A percentile compares a stretch with the other conserved stretches of the same genome.
Conservation (phyloP, 768 basidiomycete genomes). For the Lanmaoa pseudosensibilis region DNA sequence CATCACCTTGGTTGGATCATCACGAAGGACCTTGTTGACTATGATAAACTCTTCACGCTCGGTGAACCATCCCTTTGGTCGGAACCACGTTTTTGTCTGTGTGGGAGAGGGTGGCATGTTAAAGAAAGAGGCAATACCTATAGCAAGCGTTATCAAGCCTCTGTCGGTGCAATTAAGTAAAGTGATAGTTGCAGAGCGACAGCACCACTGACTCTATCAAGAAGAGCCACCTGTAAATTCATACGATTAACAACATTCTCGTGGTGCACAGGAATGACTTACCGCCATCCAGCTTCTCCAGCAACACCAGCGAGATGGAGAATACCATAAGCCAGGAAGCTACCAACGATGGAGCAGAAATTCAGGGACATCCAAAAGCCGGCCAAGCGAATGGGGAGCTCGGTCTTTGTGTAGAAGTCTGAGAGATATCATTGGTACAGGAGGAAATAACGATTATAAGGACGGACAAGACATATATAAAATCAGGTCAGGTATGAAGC, state of each 20-base stretch:
- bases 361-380: conserved; percentile 70
- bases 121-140: conserved; percentile 57
- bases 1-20: conserved; percentile 57
- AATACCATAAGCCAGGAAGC: conserved; percentile 67
- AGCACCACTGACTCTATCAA: conserved; percentile 32
- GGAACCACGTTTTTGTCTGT: conserved; percentile 56
- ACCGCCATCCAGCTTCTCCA: conserved; percentile 19
- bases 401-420: conserved; percentile 56
- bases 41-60: conserved; percentile 62
- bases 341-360: conserved; percentile 50
- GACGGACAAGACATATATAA: conserved; percentile 59
- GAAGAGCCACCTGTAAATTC: conserved; percentile 35
- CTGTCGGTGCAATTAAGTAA: background rate
- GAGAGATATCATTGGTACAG: background rate
- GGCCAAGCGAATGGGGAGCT: conserved; percentile 54
- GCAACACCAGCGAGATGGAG: conserved; percentile 28
- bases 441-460: background rate
- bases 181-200: background rate
- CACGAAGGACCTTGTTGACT: conserved; percentile 58
- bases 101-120: conserved; percentile 61
- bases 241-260: background rate
- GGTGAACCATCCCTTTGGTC: conserved; percentile 64
- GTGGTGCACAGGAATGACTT: conserved; percentile 26
- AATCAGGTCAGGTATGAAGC: conserved; percentile 60
- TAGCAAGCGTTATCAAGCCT: conserved; percentile 44